Evolutionary conservation across 129 eudicot genomes (phyloP).

Genomic region (Rutidosis leptorrhynchoides): DNA sequence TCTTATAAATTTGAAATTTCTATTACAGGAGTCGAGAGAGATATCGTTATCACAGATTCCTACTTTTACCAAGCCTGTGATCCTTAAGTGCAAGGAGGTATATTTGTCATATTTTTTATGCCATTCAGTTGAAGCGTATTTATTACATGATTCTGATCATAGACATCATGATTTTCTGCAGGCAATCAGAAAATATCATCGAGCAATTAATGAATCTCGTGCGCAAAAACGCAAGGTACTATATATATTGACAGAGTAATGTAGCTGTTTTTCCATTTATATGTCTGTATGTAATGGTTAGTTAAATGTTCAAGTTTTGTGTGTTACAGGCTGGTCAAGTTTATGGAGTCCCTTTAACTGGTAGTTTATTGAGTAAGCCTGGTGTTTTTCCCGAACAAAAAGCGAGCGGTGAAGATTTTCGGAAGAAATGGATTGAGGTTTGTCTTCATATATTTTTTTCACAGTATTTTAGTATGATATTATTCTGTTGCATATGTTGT

Average conservation of each 20-base stretch:
- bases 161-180: conserved; percentile 35
- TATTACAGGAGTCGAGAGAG: conserved; percentile 84
- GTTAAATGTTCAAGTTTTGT: conserved; percentile 22
- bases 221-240: conserved; percentile 92
- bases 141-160: not conserved
- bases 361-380: conserved; percentile 63
- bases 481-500: not conserved
- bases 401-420: conserved; percentile 74
- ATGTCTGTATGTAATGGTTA: not conserved
- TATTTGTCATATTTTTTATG: conserved; percentile 12
- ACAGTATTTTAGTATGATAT: not conserved
- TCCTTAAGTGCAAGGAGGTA: conserved; percentile 85
- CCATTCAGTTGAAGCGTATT: not conserved
- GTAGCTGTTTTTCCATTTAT: not conserved
- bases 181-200: conserved; percentile 86
- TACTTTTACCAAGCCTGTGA: conserved; percentile 58
- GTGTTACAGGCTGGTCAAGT: conserved; percentile 92
- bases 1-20: not conserved
- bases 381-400: conserved; percentile 81
- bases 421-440: conserved; percentile 97
- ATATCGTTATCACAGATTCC: conserved; percentile 75
- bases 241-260: not conserved
- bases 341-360: conserved; percentile 94
- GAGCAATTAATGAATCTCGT: conserved; percentile 98
- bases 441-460: conserved; percentile 24